Evolutionary conservation across 2,329 filamentous ascomycete genomes (phyloP).

Genomic region (Fusarium chlamydosporum): DNA sequence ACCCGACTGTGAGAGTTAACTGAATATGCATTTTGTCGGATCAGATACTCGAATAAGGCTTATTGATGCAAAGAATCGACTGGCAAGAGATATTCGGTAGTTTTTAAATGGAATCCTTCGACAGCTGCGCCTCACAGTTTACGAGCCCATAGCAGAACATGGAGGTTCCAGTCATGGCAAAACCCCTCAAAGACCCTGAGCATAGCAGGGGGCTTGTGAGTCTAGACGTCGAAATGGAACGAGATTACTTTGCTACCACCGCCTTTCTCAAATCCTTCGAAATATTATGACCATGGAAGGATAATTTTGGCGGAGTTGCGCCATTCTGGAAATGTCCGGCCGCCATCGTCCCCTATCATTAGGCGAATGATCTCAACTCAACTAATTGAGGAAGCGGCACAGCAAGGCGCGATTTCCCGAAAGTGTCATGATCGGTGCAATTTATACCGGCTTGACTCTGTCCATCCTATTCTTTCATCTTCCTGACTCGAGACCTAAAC

Average conservation of each 20-base stretch:
- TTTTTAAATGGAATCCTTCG: not conserved
- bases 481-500: not conserved
- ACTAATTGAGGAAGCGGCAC: not conserved
- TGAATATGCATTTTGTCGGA: slow-evolving; percentile 13
- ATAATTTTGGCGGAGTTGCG: too few species aligned
- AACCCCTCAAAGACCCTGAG: not conserved
- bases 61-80: fast-evolving
- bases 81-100: not conserved
- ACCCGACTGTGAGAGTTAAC: slow-evolving; percentile 11
- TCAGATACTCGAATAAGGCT: not conserved
- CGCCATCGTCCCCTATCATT: not conserved
- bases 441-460: not conserved
- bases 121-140: not conserved
- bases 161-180: not conserved
- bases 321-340: not conserved
- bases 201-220: not conserved
- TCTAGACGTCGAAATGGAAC: not conserved
- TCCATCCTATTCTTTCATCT: not conserved
- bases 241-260: not conserved
- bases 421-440: not conserved
- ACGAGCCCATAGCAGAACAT: fast-evolving
- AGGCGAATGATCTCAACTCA: not conserved
- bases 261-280: too few species aligned
- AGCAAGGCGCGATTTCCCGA: too few species aligned
- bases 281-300: not conserved